Percentiles rank a stretch among this genome's conserved stretches.
phyloP scores from a whole-genome alignment of 352 stramenopile genomes.

The Phytophthora litchii region DNA sequence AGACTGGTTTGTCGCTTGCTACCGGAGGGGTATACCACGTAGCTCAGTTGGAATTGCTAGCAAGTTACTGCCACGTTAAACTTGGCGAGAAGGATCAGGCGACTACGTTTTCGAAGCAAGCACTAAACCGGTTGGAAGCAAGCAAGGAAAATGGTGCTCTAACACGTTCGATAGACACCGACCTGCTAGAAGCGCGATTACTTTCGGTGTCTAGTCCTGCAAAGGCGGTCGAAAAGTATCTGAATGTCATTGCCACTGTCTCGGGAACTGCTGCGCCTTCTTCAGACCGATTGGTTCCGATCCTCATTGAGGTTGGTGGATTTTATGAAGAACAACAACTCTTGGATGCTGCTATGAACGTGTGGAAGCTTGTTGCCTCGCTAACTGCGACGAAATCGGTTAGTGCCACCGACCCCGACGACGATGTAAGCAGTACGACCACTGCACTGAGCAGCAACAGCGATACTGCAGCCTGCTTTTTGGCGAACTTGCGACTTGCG shows the following conservation, averaged over 20 bases:
- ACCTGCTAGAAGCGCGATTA: constrained; percentile 59
- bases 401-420: constrained; percentile 17
- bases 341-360: constrained; percentile 58
- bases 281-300: constrained; percentile 35
- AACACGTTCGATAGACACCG: constrained; percentile 7
- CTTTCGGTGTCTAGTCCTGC: constrained; percentile 29
- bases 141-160: constrained; percentile 6
- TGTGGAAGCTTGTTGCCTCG: constrained; percentile 66
- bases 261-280: constrained; percentile 12
- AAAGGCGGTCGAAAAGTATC: constrained; percentile 43
- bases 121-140: constrained; percentile 31
- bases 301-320: constrained; percentile 65
- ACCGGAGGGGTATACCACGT: constrained; percentile 19
- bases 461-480: constrained; percentile 40
- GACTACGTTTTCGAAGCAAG: constrained; percentile 21
- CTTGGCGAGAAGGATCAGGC: constrained; percentile 31
- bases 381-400: constrained; percentile 32
- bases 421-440: constrained; percentile 33
- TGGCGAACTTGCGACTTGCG: constrained; percentile 68
- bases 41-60: constrained; percentile 45
- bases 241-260: constrained; percentile 24
- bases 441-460: constrained; percentile 32
- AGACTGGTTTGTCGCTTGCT: constrained; percentile 42
- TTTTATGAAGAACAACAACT: constrained; percentile 55
- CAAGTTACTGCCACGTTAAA: constrained; percentile 49